These are phyloP conservation scores for Penicillium riverlandense DNA, from an alignment of 495 filamentous ascomycete genomes.

Conservation along the genomic window DNA sequence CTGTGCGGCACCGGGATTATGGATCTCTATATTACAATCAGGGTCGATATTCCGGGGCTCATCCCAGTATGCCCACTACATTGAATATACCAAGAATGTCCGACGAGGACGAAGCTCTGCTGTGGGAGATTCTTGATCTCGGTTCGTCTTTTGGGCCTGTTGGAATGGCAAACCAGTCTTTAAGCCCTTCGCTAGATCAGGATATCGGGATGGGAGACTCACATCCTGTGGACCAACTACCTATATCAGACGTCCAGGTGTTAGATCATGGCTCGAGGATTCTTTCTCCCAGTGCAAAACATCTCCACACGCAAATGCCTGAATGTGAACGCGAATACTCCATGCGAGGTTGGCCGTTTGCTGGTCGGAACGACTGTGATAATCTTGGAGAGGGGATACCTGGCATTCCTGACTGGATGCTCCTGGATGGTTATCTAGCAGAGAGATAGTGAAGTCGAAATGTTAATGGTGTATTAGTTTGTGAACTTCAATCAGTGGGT, in stretches of 20 bases:
- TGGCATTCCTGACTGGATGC: conserved; percentile 26
- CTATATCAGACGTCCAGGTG: background rate
- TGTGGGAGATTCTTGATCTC: conserved; percentile 26
- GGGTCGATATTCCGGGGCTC: conserved; percentile 16
- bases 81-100: conserved; percentile 23
- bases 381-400: conserved; percentile 9
- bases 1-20: conserved; percentile 16
- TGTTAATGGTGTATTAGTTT: background rate
- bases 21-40: conserved; percentile 25
- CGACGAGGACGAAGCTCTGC: conserved; percentile 15
- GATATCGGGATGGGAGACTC: background rate
- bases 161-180: background rate
- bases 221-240: background rate
- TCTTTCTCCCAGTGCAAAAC: too few relatives aligned
- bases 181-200: background rate
- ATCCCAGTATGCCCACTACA: conserved; percentile 20
- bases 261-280: too few relatives aligned
- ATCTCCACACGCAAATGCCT: too few relatives aligned
- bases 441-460: conserved; percentile 11
- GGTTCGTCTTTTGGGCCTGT: conserved; percentile 6
- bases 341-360: conserved; percentile 14
- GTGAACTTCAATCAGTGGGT: background rate
- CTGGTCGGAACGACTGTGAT: background rate
- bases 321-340: background rate
- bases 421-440: conserved; percentile 17